These are phyloP conservation scores for Iris macrosiphon DNA, from an alignment of 106 monocot genomes.

Conservation along the genomic window DNA sequence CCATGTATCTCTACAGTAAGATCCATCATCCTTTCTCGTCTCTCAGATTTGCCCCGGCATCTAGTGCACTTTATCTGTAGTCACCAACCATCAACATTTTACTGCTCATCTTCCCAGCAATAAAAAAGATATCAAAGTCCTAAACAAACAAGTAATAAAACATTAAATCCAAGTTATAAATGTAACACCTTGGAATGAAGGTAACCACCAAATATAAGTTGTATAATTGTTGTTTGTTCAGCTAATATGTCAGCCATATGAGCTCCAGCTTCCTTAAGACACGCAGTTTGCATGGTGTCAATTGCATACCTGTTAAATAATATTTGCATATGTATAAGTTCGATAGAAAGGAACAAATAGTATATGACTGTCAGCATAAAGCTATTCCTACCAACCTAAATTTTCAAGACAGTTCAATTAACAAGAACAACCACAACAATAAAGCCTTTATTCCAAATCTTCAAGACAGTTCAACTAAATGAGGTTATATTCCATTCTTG, in stretches of 20 bases:
- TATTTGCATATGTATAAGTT: too few species aligned
- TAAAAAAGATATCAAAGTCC: not conserved
- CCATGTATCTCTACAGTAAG: constrained; percentile 89
- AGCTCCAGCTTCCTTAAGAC: constrained; percentile 46
- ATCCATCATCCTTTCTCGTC: constrained; percentile 79
- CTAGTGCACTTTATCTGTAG: constrained; percentile 82
- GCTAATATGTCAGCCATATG: constrained; percentile 8
- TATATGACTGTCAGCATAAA: too few species aligned
- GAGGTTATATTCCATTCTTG: too few species aligned
- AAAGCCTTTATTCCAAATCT: too few species aligned
- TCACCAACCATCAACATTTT: constrained; percentile 6
- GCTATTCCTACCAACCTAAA: too few species aligned
- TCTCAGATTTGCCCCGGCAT: constrained; percentile 63
- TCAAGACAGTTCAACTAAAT: too few species aligned
- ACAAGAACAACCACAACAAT: too few species aligned
- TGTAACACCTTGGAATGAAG: constrained; percentile 70
- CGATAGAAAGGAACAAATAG: too few species aligned
- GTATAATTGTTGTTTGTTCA: constrained; percentile 70
- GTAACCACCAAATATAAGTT: constrained; percentile 88
- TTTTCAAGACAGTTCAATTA: too few species aligned
- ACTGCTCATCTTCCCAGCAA: not conserved
- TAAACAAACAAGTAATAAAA: not conserved
- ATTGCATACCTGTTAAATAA: constrained; percentile 68
- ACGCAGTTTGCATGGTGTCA: constrained; percentile 78
- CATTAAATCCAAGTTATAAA: not conserved